Conservation (phyloP, 2,329 filamentous ascomycete genomes). For the Aspergillus sp. region DNA sequence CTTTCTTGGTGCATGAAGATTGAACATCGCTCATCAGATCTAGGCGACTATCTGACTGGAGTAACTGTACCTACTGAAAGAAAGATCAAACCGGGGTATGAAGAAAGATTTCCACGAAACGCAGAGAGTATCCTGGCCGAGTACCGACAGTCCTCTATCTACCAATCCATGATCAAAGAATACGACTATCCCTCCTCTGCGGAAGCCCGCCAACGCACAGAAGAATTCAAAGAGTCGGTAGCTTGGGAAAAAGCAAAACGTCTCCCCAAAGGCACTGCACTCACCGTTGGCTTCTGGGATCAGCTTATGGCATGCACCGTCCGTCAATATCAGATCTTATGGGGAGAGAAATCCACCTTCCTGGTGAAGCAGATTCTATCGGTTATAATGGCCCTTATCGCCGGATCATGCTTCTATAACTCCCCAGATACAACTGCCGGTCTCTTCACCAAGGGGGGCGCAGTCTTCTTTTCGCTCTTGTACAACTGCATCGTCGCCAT, state of each 20-base stretch:
- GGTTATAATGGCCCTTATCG: conserved; percentile 56
- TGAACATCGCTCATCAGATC: no score
- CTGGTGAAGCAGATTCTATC: conserved; percentile 58
- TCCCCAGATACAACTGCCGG: conserved; percentile 54
- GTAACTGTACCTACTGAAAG: conserved; percentile 55
- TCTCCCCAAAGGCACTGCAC: conserved; percentile 50
- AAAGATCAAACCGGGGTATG: conserved; percentile 38
- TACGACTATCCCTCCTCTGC: conserved; percentile 53
- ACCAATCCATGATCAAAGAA: conserved; percentile 49
- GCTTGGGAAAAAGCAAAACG: conserved; percentile 51
- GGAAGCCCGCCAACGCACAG: conserved; percentile 46
- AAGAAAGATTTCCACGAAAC: conserved; percentile 41
- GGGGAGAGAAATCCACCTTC: conserved; percentile 61
- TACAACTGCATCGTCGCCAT: conserved; percentile 60
- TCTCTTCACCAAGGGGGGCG: conserved; percentile 60
- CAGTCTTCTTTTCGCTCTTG: conserved; percentile 60
- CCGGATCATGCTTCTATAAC: conserved; percentile 65
- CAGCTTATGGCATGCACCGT: conserved; percentile 55
- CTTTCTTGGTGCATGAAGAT: no score
- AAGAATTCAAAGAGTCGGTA: conserved; percentile 52
- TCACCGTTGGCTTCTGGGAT: conserved; percentile 51
- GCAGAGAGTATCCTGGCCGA: conserved; percentile 39
- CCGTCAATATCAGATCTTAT: conserved; percentile 62
- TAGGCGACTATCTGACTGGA: conserved; percentile 63
- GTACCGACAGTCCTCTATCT: conserved; percentile 52